These are phyloP conservation scores for Oryza meyeriana DNA, from an alignment of 176 grass and related monocot species.

Conservation along the genomic window DNA sequence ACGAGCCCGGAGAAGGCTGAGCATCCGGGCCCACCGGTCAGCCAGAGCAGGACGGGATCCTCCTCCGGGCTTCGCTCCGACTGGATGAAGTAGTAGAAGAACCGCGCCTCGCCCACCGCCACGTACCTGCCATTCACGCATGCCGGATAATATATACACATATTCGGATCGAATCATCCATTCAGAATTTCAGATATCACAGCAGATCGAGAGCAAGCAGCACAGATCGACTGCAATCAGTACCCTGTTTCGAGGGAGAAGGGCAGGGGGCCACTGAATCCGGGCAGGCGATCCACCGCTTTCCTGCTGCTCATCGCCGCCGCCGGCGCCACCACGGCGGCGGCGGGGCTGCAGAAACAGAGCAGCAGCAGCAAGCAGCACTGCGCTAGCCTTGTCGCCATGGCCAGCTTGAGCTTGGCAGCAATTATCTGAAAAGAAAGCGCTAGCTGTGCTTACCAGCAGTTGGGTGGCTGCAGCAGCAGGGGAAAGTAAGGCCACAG, in stretches of 20 bases:
- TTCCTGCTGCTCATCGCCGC: background rate
- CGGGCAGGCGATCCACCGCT: constrained; percentile 2
- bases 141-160: no score
- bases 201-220: background rate
- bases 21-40: constrained; percentile 40
- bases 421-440: no score
- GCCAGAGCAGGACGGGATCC: constrained; percentile 42
- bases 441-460: no score
- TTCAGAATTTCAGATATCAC: no score
- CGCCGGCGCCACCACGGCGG: background rate
- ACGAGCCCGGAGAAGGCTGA: constrained; percentile 34
- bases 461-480: no score
- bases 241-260: constrained; percentile 31
- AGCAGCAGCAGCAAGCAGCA: background rate
- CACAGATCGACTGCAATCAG: no score
- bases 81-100: constrained; percentile 51
- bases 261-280: constrained; percentile 1
- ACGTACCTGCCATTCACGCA: constrained; percentile 10
- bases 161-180: no score
- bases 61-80: constrained; percentile 27
- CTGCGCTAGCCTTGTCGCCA: background rate
- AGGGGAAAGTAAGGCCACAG: no score
- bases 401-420: no score
- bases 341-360: background rate
- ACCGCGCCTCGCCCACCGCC: constrained; percentile 18